phyloP scores from a whole-genome alignment of 768 basidiomycete genomes.

The Pseudohyphozyma bogoriensis region DNA sequence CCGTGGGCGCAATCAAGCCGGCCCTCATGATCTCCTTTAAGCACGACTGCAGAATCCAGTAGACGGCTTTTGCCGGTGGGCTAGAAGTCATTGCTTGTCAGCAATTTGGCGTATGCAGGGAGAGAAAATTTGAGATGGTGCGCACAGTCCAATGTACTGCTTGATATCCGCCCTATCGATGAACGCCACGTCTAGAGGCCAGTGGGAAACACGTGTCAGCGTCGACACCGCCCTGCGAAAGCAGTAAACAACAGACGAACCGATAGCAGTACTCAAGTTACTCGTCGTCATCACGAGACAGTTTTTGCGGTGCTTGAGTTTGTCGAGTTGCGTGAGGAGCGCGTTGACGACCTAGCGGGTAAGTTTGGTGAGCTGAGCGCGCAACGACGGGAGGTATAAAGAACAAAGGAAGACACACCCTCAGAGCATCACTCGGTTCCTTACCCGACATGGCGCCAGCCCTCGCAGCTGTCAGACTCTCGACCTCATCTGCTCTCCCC shows the following conservation, averaged over 20 bases:
- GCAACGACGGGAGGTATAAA: not conserved
- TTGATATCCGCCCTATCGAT: constrained; percentile 94
- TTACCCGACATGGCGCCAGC: constrained; percentile 90
- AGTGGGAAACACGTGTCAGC: not conserved
- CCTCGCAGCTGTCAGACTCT: constrained; percentile 85
- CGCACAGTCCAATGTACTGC: constrained; percentile 50
- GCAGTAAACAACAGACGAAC: constrained; percentile 41
- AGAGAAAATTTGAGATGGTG: not conserved
- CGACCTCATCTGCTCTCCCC: constrained; percentile 69
- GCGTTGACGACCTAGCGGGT: constrained; percentile 84
- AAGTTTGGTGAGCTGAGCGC: constrained; percentile 1
- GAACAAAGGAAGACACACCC: constrained; percentile 50
- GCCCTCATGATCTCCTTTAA: constrained; percentile 66
- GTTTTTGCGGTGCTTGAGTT: constrained; percentile 83
- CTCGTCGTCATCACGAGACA: constrained; percentile 93
- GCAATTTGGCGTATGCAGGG: not conserved
- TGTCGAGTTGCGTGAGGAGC: constrained; percentile 90
- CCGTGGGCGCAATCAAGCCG: constrained; percentile 57
- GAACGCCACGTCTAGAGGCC: constrained; percentile 94
- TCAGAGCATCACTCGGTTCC: constrained; percentile 86
- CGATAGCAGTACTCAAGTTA: constrained; percentile 88
- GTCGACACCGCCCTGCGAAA: not conserved
- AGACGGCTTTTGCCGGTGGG: constrained; percentile 81
- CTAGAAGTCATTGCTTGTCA: not conserved
- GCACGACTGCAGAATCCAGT: constrained; percentile 78